Evolutionary conservation across 768 basidiomycete genomes (phyloP).

Genomic region (Mycena latifolia): DNA sequence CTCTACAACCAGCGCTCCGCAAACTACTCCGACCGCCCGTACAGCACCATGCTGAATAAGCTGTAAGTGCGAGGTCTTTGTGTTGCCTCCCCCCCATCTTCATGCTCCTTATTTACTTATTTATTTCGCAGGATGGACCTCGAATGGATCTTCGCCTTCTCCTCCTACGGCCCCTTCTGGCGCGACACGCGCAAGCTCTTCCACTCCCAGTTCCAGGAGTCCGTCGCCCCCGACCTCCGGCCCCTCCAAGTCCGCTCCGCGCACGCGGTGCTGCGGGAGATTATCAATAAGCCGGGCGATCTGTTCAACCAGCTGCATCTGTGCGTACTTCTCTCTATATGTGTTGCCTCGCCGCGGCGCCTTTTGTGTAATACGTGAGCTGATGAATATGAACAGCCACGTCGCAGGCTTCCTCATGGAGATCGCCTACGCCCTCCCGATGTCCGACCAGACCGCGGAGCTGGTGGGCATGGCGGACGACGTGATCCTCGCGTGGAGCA

Average conservation of each 20-base stretch:
- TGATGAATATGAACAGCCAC: neutral
- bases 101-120: neutral
- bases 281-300: neutral
- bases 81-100: neutral
- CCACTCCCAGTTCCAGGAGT: constrained; percentile 11
- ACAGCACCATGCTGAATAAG: constrained; percentile 6
- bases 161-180: constrained; percentile 2
- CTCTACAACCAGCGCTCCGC: constrained; percentile 1
- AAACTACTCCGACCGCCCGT: constrained; percentile 14
- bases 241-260: constrained; percentile 1
- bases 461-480: constrained; percentile 15
- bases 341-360: too few species aligned
- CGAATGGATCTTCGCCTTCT: constrained; percentile 14
- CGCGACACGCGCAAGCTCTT: constrained; percentile 5
- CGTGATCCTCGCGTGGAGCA: constrained; percentile 12
- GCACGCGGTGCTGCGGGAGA: neutral
- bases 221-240: constrained; percentile 1
- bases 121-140: constrained; percentile 1
- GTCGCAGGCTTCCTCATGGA: neutral
- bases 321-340: too few species aligned
- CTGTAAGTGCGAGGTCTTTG: too few species aligned
- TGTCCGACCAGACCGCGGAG: neutral
- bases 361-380: too few species aligned
- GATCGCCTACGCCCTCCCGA: neutral
- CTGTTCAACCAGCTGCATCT: neutral